Conservation (phyloP, 768 basidiomycete species). For the Candolleomyces eurysporus region DNA sequence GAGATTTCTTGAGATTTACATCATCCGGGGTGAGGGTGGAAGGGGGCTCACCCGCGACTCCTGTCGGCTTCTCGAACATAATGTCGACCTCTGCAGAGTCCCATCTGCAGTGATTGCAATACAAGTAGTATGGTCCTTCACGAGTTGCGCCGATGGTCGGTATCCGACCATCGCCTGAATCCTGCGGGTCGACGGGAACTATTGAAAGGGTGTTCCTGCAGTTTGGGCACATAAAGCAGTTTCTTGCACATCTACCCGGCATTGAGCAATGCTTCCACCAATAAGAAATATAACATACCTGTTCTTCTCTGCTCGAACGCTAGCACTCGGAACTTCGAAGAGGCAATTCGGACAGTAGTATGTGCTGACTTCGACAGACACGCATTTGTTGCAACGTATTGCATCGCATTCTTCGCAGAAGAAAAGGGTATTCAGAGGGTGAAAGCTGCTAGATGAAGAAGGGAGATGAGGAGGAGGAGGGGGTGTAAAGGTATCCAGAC, state of each 20-base stretch:
- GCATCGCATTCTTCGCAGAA: conserved; percentile 99
- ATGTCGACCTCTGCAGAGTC: conserved; percentile 89
- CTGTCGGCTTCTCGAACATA: conserved; percentile 95
- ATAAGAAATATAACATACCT: conserved; percentile 47
- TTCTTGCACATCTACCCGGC: conserved; percentile 82
- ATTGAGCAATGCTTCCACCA: conserved; percentile 5
- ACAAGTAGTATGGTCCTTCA: conserved; percentile 80
- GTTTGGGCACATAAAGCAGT: conserved; percentile 95
- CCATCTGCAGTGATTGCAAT: conserved; percentile 94
- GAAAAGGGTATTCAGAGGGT: conserved; percentile 81
- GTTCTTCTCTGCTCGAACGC: conserved; percentile 97
- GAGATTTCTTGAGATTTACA: neutral
- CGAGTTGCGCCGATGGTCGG: conserved; percentile 43
- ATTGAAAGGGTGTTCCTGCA: conserved; percentile 89
- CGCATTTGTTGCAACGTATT: conserved; percentile 90
- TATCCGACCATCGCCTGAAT: conserved; percentile 54
- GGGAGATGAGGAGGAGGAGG: conserved; percentile 75
- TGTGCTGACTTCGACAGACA: conserved; percentile 89
- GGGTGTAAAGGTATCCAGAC: conserved; percentile 53
- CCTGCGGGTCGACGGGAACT: conserved; percentile 85
- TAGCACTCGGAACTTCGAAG: conserved; percentile 97
- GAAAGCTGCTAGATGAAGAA: conserved; percentile 80
- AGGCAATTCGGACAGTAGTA: conserved; percentile 99
- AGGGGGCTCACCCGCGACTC: conserved; percentile 72
- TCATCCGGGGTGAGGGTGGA: neutral